Evolutionary conservation across 192 early-diverging fungal species (phyloP), one percentile per base, ranked within the genome.

Genomic region (Entomortierella beljakovae): DNA sequence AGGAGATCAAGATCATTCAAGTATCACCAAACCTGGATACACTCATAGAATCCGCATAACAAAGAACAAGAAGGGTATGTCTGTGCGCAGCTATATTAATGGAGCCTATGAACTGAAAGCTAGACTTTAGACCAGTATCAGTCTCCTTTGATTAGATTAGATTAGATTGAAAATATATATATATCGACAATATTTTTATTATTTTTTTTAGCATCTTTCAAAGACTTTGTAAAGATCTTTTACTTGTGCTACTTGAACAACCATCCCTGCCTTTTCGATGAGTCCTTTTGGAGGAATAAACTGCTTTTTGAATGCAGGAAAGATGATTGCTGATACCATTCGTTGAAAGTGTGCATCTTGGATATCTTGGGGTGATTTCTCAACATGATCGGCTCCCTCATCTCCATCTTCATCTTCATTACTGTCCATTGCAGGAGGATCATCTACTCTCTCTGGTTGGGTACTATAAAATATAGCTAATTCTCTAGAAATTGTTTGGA

Each of bases 221-320:
- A 99, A 99, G 38, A 98, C 92, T 29, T 90, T 94, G 81, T 99
- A 99, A 29, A 99, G 83, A 67, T 98, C 95, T 25, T 92, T 89
- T 58, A 97, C 84, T 68, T 94, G 89, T 2, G 92, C 93, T 20
- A 99, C 80, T 68, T 95, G 90, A 4, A 94, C 82, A 18, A 97
- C 74, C 34, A 80, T 72, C 7, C 90, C 86, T 29, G 85, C 80
- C 64, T 83, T 81, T 58, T 89, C 86, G 20, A 87, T 84, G 52
- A 95, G 71, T 31, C 64, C 61, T 35, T 83, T 81, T 15, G 92
- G 90, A 2, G 94, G 92, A 60, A 87, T 74, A 50, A 97, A 94
- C 15, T 90, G 80, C 23, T 77, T 80, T 67, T 94, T 95, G 15
- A 98, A 81, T 8, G 92, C 89, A 3, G 94, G 91, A 52, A 98